Conservation (phyloP, 2,329 filamentous ascomycete genomes). For the Sporothrix globosa region DNA sequence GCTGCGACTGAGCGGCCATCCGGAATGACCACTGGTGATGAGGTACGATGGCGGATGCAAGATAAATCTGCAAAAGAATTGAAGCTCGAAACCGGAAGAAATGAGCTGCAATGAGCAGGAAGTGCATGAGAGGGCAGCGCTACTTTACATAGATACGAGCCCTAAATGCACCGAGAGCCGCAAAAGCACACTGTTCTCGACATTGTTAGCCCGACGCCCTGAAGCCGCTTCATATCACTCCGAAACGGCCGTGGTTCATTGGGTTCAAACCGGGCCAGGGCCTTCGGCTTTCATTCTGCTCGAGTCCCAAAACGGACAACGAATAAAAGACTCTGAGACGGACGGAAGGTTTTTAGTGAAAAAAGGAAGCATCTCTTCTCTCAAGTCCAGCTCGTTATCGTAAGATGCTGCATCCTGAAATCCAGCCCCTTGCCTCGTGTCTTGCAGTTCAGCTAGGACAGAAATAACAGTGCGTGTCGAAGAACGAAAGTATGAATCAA, state of each 20-base stretch:
- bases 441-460: slow-evolving; percentile 9
- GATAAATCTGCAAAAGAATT: too few species aligned
- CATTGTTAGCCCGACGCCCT: background rate
- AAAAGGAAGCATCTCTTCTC: background rate
- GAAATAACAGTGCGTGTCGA: background rate
- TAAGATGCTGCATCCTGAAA: background rate
- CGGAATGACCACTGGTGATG: background rate
- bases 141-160: background rate
- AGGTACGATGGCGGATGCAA: too few species aligned
- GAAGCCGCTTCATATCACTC: background rate
- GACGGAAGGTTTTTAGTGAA: background rate
- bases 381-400: background rate
- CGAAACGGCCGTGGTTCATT: background rate
- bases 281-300: background rate
- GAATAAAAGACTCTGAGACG: background rate
- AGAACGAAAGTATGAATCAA: background rate
- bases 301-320: background rate
- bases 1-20: background rate
- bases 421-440: background rate
- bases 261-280: background rate
- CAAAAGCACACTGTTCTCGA: background rate
- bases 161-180: background rate
- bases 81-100: background rate
- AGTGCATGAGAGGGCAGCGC: background rate
- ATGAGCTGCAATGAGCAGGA: background rate